Evolutionary conservation across 164 flowering plant species (phyloP), one percentile per base, ranked within the genome.

Genomic region (Chloranthus sessilifolius): DNA sequence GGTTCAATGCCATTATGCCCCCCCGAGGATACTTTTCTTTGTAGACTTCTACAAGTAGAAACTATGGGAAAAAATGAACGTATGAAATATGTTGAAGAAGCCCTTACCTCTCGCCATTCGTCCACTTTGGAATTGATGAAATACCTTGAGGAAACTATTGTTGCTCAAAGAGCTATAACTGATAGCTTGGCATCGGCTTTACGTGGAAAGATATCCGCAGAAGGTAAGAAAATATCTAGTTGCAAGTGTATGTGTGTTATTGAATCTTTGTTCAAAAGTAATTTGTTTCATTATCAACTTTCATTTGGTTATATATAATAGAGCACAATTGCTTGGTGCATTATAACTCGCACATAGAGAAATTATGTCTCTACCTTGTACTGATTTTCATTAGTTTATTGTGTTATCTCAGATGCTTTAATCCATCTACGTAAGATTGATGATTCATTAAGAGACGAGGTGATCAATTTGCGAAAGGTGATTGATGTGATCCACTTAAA

Each of bases 21-120:
- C 38, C 65, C 79, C 12, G 97, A 89, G 63, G 81, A 87, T 52
- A 81, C 77, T 27, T 89, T 94, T 69, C 85, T 94, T 29, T 79
- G 74, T 61, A 84, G 88, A 61, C 79, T 94, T 44, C 59, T 94
- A 36, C 58, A 76, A 47, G 52, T 39, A 27, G 64, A 69, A 44
- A 48, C 62, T 15, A 53, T 3, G 43, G 69, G 53, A 28, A 53
- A 51, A 62, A 72, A 58, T 58, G 80, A 23, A 29, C 55, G 43
- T 19, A 52, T 53, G 31, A 67, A 65, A 46, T 45, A 56, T 61
- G 74, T 84, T 42, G 75, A 79, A 74, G 86, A 81, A 65, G 73
- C 82, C 43, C 92, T 94, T 63, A 70, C 73, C 42, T 55, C 61
- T 8, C 94, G 97, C 7, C 78, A 57, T 59, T 66, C 83, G 26